A percentile compares a stretch with the other conserved stretches of the same genome.
phyloP scores from a whole-genome alignment of 176 grass and related monocot genomes.

The Lolium multiflorum region DNA sequence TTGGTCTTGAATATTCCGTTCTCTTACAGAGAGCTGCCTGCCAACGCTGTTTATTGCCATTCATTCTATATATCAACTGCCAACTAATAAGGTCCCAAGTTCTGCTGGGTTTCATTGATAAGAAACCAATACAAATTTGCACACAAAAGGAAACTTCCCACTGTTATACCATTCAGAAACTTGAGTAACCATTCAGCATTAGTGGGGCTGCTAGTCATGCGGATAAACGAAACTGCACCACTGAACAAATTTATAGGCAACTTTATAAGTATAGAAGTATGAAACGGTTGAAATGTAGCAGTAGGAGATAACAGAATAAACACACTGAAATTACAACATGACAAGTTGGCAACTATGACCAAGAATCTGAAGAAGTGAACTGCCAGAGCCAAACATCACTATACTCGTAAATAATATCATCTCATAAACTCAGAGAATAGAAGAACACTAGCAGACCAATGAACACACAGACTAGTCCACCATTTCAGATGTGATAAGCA shows the following conservation, averaged over 20 bases:
- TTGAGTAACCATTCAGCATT: constrained; percentile 19
- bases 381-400: constrained; percentile 1
- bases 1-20: neutral
- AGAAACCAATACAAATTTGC: constrained; percentile 8
- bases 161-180: neutral
- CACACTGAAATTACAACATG: neutral
- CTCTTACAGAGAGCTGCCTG: neutral
- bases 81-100: neutral
- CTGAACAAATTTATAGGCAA: constrained; percentile 6
- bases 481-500: constrained; percentile 17
- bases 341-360: neutral
- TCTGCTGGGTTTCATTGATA: constrained; percentile 19
- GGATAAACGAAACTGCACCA: constrained; percentile 3
- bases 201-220: neutral
- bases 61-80: constrained; percentile 24
- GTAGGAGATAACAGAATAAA: constrained; percentile 16
- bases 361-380: constrained; percentile 4
- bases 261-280: neutral
- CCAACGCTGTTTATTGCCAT: neutral
- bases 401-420: constrained; percentile 5
- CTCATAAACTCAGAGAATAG: neutral
- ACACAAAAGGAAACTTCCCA: neutral
- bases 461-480: neutral
- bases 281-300: neutral
- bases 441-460: neutral